A percentile compares a stretch with the other conserved stretches of the same genome.
Conservation (phyloP, 2,329 filamentous ascomycete genomes). For the Dothideomycetidae sp. region DNA sequence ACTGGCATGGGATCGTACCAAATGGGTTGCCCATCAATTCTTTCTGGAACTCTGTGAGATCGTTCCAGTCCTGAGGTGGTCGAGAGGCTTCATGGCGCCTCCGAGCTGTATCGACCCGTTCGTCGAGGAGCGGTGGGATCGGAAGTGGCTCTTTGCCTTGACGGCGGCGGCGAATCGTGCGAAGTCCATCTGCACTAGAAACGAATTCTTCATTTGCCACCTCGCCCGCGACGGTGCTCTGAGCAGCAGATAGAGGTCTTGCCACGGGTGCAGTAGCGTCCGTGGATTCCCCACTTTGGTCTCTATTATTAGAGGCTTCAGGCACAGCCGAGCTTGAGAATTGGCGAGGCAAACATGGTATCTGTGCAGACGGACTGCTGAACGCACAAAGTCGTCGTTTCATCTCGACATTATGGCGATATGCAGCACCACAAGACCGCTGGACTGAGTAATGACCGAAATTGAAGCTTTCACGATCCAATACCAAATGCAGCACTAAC, state of each 20-base stretch:
- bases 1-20: conserved; percentile 32
- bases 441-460: not conserved
- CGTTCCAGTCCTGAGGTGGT: conserved; percentile 26
- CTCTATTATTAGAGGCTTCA: not conserved
- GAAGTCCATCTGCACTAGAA: not conserved
- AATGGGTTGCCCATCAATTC: conserved; percentile 49
- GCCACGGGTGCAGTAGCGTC: not conserved
- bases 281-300: not conserved
- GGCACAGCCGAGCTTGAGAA: not conserved
- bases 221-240: not conserved
- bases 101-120: not conserved
- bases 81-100: conserved; percentile 27
- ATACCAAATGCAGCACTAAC: not conserved
- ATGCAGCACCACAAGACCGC: not conserved
- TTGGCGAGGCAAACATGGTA: not conserved
- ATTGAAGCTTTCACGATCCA: not conserved
- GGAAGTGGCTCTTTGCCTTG: conserved; percentile 3
- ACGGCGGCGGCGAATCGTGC: not conserved
- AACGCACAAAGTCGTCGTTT: not conserved
- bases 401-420: not conserved
- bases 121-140: conserved; percentile 8
- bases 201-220: not conserved
- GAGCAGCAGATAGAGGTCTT: not conserved
- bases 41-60: conserved; percentile 39
- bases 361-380: not conserved